phyloP scores from a whole-genome alignment of 306 rosid species.

The Abrus precatorius region DNA sequence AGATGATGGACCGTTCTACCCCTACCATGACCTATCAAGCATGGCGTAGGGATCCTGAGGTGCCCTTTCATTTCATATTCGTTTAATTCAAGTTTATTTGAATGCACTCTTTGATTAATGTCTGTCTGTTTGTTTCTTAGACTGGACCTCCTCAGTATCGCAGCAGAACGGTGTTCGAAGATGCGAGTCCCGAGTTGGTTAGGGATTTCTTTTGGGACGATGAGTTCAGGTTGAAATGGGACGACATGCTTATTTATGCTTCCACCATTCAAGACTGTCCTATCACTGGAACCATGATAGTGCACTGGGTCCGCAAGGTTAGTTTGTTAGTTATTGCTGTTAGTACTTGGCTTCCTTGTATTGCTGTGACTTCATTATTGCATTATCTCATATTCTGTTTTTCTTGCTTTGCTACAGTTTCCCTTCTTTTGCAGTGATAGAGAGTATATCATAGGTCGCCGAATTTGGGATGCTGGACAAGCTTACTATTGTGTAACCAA shows the following conservation, averaged over 20 bases:
- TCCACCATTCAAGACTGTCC: constrained; percentile 53
- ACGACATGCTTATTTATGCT: constrained; percentile 61
- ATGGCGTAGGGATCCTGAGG: constrained; percentile 64
- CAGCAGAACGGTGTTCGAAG: constrained; percentile 63
- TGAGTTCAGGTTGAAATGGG: constrained; percentile 60
- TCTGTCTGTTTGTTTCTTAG: constrained; percentile 39
- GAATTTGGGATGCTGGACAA: constrained; percentile 66
- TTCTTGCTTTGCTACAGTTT: constrained; percentile 59
- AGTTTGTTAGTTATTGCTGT: not conserved
- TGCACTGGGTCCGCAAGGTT: constrained; percentile 73
- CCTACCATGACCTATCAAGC: constrained; percentile 81
- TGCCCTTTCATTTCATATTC: not conserved
- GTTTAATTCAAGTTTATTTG: not conserved
- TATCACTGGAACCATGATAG: constrained; percentile 61
- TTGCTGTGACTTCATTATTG: not conserved
- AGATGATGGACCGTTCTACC: constrained; percentile 96
- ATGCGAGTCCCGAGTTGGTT: constrained; percentile 61
- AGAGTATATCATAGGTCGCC: constrained; percentile 74
- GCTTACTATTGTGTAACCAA: constrained; percentile 69
- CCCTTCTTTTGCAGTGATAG: constrained; percentile 78
- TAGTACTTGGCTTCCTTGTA: not conserved
- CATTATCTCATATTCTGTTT: constrained; percentile 44
- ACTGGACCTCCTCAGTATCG: constrained; percentile 68
- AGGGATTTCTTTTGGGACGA: constrained; percentile 77
- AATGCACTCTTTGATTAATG: not conserved